phyloP scores from a whole-genome alignment of 202 grass and related monocot genomes.

The Hordeum pubiflorum region DNA sequence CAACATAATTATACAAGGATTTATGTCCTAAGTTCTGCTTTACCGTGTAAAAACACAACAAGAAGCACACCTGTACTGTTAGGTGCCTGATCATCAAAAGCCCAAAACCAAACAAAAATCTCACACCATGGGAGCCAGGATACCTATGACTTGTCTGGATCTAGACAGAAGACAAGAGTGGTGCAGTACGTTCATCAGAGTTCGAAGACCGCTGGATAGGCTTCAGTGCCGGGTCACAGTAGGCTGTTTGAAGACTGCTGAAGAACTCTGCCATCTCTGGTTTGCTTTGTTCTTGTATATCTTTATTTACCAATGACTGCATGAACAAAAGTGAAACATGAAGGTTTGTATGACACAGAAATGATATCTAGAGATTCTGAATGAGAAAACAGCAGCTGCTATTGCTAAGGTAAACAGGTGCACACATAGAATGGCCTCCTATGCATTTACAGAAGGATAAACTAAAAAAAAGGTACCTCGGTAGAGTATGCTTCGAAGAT shows the following conservation, averaged over 20 bases:
- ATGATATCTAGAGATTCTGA: background rate
- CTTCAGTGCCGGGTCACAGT: conserved; percentile 56
- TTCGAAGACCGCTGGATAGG: conserved; percentile 34
- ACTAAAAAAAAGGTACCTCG: conserved; percentile 44
- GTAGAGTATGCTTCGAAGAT: conserved; percentile 74
- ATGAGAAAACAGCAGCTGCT: background rate
- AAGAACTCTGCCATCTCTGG: conserved; percentile 72
- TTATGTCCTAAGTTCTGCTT: background rate
- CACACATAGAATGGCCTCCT: background rate
- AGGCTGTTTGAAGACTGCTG: conserved; percentile 47
- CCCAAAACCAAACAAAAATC: conserved; percentile 14
- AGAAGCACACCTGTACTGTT: background rate
- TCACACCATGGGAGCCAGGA: background rate
- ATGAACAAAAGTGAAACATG: conserved; percentile 15
- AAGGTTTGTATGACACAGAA: conserved; percentile 7
- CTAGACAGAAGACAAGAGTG: conserved; percentile 45
- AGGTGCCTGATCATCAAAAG: background rate
- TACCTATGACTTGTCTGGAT: conserved; percentile 13
- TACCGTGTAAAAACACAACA: conserved; percentile 7
- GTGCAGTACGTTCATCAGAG: conserved; percentile 43
- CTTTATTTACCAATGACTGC: conserved; percentile 89
- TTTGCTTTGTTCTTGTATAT: conserved; percentile 63
- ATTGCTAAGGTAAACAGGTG: conserved; percentile 2
- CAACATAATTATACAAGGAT: conserved; percentile 2
- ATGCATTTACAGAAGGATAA: background rate